Base-by-base conservation (phyloP, 805 yeast species). In the Nakazawaea pomicola region DNA sequence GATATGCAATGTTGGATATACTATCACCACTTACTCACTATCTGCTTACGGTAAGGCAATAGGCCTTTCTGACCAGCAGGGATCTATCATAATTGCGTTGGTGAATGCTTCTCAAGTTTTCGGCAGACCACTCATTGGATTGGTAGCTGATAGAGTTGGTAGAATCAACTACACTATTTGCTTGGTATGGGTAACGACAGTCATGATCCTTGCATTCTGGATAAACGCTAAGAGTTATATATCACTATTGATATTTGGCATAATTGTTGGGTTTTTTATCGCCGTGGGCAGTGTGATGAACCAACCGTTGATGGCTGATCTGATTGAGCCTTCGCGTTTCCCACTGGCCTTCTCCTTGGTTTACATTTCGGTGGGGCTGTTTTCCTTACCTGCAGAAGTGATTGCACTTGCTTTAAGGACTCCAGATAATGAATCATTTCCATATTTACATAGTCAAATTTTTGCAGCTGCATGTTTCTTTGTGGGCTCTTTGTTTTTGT, bases 361-460 rank as follows among this genome's bases (percentile, higher is more conserved):
- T 11, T 50, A 54, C 29, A 42, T 61, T 17, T 41, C 49, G 3
- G 56, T 55, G 21, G 63, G 65, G 11, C 29, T 61, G 2, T 60
- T 68, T 4, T 47, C 54, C 24, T 32, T 59, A 3, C 53, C 56
- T 15, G 55, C 62, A 1, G 68, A 62, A 49, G 49, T 60, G 12
- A 51, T 61, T 25, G 66, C 57, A 4, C 51, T 62, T 21, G 47
- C 50, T 20, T 37, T 62, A 27, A 39, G 48, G 46, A 52, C 27
- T 4, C 25, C 25, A 8, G 60, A 53, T n/a, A 41, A 50, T n/a
- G 37, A 51, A 9, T 29, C 14, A 28, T 47, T 46, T 36, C 85
- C 86, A 2, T 83, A 70, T 48, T 57, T 74, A 16, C 70, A 79
- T 50, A 68, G 84, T 15, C 88, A 82, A 51, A 67, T 80, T 1